Percentiles rank a stretch among this genome's conserved stretches.
These are phyloP conservation scores for Yamadazyma sp. DNA, from an alignment of 1,139 yeast genomes.

Conservation along the genomic window DNA sequence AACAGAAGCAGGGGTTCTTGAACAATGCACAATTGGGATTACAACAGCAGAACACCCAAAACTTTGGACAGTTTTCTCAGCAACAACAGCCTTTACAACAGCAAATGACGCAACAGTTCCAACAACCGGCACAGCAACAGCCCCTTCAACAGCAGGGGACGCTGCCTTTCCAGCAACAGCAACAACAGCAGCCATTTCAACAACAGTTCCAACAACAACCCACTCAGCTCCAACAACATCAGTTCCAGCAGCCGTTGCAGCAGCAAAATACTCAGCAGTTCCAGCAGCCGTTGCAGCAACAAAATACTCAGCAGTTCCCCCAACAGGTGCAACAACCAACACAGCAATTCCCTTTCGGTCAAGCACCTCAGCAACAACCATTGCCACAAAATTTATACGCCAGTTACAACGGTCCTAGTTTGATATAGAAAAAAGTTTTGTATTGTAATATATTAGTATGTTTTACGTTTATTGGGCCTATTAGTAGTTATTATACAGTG, in stretches of 20 bases:
- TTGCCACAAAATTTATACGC: constrained; percentile 9
- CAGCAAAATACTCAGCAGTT: not conserved
- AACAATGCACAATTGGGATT: constrained; percentile 40
- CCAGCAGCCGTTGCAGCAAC: constrained; percentile 9
- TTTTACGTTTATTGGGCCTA: not conserved
- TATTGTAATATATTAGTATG: constrained; percentile 1
- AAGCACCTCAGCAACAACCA: not conserved
- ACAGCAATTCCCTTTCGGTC: constrained; percentile 1
- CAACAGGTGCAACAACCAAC: constrained; percentile 8
- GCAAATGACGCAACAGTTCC: constrained; percentile 8
- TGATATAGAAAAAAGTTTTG: constrained; percentile 16
- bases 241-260: constrained; percentile 7
- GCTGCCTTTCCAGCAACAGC: constrained; percentile 16
- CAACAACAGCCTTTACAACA: constrained; percentile 13
- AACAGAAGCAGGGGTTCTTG: constrained; percentile 35
- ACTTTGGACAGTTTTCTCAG: constrained; percentile 2
- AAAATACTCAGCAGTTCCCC: constrained; percentile 4
- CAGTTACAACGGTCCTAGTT: constrained; percentile 31
- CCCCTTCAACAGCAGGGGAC: constrained; percentile 9
- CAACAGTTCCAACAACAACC: constrained; percentile 14
- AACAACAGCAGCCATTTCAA: constrained; percentile 8
- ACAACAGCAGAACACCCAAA: constrained; percentile 14
- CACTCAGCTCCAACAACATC: constrained; percentile 17
- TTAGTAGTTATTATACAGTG: too few species aligned
- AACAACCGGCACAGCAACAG: constrained; percentile 15